Percentiles rank a stretch among this genome's conserved stretches.
phyloP scores from a whole-genome alignment of 495 filamentous ascomycete species.

The Hypomontagnella monticulosa region DNA sequence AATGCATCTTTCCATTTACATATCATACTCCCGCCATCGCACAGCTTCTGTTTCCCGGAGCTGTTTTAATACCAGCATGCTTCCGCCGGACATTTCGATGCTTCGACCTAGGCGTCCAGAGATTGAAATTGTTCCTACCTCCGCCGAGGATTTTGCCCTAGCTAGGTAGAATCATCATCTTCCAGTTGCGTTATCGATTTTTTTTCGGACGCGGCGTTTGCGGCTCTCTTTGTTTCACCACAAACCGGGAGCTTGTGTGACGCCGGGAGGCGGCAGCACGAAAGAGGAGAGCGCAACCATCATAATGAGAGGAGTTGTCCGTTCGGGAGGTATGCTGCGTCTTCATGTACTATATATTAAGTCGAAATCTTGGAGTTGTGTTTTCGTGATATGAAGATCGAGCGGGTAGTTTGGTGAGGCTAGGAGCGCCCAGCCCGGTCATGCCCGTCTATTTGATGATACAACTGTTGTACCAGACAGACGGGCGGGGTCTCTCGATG shows the following conservation, averaged over 20 bases:
- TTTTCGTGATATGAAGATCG: constrained; percentile 24
- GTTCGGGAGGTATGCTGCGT: constrained; percentile 29
- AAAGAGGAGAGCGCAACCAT: constrained; percentile 31
- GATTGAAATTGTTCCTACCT: not conserved
- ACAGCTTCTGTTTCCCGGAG: constrained; percentile 24
- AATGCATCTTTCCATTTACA: constrained; percentile 47
- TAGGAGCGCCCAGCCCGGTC: constrained; percentile 15
- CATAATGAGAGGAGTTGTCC: constrained; percentile 39
- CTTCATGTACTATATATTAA: constrained; percentile 42
- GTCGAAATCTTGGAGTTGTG: constrained; percentile 22
- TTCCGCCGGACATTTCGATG: constrained; percentile 15
- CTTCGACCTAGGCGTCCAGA: not conserved
- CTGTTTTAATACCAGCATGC: constrained; percentile 35
- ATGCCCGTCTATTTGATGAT: constrained; percentile 32
- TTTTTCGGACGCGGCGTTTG: constrained; percentile 28
- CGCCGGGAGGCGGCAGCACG: constrained; percentile 42
- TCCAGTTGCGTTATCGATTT: constrained; percentile 29
- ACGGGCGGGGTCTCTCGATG: constrained; percentile 33
- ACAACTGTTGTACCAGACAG: constrained; percentile 31
- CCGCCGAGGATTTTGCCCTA: constrained; percentile 16
- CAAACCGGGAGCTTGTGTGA: constrained; percentile 34
- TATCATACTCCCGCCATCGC: constrained; percentile 30
- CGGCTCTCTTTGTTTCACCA: constrained; percentile 36
- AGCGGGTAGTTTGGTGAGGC: constrained; percentile 12
- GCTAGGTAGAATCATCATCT: constrained; percentile 11